Base-by-base conservation (phyloP, 768 basidiomycete genomes). In the Mrakia hoshinonis region DNA sequence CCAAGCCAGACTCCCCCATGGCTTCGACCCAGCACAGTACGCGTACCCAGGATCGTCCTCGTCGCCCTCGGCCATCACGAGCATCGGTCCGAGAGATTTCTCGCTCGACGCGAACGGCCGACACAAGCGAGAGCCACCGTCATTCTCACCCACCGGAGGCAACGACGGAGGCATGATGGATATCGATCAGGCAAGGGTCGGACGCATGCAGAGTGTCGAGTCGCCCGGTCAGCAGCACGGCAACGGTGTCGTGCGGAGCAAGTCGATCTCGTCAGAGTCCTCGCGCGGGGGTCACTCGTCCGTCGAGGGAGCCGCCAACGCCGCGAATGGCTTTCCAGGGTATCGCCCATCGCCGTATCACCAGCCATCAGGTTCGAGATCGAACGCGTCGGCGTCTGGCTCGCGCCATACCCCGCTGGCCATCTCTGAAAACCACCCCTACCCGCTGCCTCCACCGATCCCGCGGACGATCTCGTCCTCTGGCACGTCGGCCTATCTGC, bases 371-470 rank as follows among this genome's bases (percentile, higher is more conserved):
- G 22, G 18, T 22, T 58, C 67, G 3, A 15, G 51, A 4, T 15
- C 29, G n/a, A 38, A 39, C 39, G 51, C 67, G 2, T n/a, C 29
- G 18, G 48, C 49, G 10, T 36, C 43, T 36, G 49, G 49, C 26
- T 66, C 65, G 48, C n/a, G 49, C 24, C 34, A 36, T 6, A 24
- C 43, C 9, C 67, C 67, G 24, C 67, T 68, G 13, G 38, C 67
- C 52, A 69, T 69, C 20, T 60, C 68, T 12, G 60, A 69, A 13
- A 69, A 62, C 36, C 68, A 69, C 48, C 68, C 68, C 31, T 69
- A 69, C 48, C 68, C 68, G 9, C 58, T 69, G 20, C 68, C 68
- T 47, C 60, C 68, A 5, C 60, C 68, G 26, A 61, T 69, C 60
- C 68, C 67, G 15, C 20, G 54, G 36, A 61, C 58, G 15, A 61